Evolutionary conservation across 106 monocot genomes (phyloP), one percentile per base, ranked within the genome.

Genomic region (Allium fistulosum): DNA sequence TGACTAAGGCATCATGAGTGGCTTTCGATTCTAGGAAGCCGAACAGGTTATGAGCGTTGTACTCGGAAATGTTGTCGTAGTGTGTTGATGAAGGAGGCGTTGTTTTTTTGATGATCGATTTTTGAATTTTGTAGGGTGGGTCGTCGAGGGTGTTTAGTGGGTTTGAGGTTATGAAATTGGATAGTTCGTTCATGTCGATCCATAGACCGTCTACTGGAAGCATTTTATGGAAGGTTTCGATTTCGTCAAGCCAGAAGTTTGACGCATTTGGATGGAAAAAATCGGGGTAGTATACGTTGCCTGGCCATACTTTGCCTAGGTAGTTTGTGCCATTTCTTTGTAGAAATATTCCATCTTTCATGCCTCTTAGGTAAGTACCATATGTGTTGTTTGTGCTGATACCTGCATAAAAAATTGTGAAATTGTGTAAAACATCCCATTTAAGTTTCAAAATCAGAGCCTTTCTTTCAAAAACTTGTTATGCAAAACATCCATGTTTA

Each of bases 151-250:
- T 11, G 18, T 68, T 83, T 48, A 75, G 28, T 7, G 83, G 67
- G 2, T 58, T 17, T 26, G 88, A 65, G 15, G 73, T 76, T 12
- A 83, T 55, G 83, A 93, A 85, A 75, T 88, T 93, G 63, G 88
- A 83, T 46, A 86, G 14, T 77, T 93, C 92, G 28, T 93, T 88
- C 92, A 93, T 93, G 74, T 93, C 85, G 56, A 93, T 81, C 92
- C 92, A 93, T 11, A 93, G 76, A 10, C 92, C 88, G 62, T 93
- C 92, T 11, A 93, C 58, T 1, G 79, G 85, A 47, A 93, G 53
- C 0, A 58, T 81, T 53, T 63, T 58, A 8, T 74, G 80, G 67
- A 90, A 90, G 11, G 74, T 78, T 4, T 58, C 72, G 17, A 90
- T 90, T 74, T 90, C 90, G 7, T 48, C 17, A 28, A 67, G 48